Percentiles rank a stretch among this genome's conserved stretches.
phyloP scores from a whole-genome alignment of 2,329 filamentous ascomycete genomes.

The Colletotrichum sp. region DNA sequence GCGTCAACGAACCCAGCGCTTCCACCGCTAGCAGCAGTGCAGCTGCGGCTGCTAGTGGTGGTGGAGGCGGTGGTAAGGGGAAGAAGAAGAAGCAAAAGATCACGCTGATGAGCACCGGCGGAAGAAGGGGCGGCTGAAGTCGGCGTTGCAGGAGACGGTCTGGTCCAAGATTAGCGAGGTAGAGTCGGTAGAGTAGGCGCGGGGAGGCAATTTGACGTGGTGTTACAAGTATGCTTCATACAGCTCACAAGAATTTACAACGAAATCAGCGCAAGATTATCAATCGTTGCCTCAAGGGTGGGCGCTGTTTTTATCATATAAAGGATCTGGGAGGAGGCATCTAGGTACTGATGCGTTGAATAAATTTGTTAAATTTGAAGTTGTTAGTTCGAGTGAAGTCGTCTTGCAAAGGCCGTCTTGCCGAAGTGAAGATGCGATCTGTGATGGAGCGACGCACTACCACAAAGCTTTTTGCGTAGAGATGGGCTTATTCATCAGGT shows the following conservation, averaged over 20 bases:
- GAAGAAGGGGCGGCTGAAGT: constrained; percentile 49
- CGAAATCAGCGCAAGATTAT: neutral
- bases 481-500: too few relatives aligned
- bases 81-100: constrained; percentile 78
- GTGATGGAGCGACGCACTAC: too few relatives aligned
- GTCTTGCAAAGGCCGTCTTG: too few relatives aligned
- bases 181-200: neutral
- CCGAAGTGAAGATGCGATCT: too few relatives aligned
- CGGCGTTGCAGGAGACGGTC: neutral
- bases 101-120: constrained; percentile 72
- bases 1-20: constrained; percentile 35
- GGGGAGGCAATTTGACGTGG: neutral
- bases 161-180: neutral
- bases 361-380: neutral
- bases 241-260: neutral
- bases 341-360: neutral
- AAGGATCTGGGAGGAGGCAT: neutral
- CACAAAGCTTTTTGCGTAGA: too few relatives aligned
- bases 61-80: constrained; percentile 45
- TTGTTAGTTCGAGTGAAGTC: too few relatives aligned
- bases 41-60: constrained; percentile 10
- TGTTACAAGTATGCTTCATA: neutral
- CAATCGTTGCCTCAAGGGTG: neutral
- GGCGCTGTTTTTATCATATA: neutral
- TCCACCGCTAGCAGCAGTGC: constrained; percentile 21